Evolutionary conservation across 1,139 yeast species (phyloP).

Genomic region (Lodderomyces margitis): DNA sequence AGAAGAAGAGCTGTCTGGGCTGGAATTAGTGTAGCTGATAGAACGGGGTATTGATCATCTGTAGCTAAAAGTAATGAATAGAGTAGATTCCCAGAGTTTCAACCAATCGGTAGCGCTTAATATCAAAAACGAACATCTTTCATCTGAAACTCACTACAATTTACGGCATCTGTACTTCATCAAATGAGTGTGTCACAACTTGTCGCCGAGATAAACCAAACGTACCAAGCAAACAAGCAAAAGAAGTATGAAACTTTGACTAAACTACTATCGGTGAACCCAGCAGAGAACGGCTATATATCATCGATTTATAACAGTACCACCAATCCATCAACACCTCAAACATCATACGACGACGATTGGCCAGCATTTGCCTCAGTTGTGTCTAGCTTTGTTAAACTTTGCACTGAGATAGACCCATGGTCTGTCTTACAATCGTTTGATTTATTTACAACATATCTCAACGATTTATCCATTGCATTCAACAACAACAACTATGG

Average conservation of each 20-base stretch:
- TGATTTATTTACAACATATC: slow-evolving; percentile 53
- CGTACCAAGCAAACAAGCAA: background rate
- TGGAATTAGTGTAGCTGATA: no score
- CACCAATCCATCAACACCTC: slow-evolving; percentile 10
- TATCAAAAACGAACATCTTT: no score
- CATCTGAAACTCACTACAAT: no score
- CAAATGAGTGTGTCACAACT: slow-evolving; percentile 2
- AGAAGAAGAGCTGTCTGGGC: no score
- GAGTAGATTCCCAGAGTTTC: no score
- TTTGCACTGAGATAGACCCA: slow-evolving; percentile 59
- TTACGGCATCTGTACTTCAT: no score
- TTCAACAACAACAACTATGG: slow-evolving; percentile 56
- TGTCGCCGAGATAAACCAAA: slow-evolving; percentile 2
- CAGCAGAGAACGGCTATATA: slow-evolving; percentile 11
- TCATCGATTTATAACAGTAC: slow-evolving; percentile 8
- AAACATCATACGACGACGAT: slow-evolving; percentile 35
- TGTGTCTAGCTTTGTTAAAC: slow-evolving; percentile 47
- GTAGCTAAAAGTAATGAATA: no score
- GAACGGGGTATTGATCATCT: no score
- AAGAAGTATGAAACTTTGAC: slow-evolving; percentile 10
- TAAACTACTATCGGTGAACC: slow-evolving; percentile 12
- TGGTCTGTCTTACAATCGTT: slow-evolving; percentile 55
- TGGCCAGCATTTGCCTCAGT: slow-evolving; percentile 55
- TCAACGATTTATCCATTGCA: slow-evolving; percentile 57
- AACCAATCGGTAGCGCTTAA: no score